Evolutionary conservation across 768 basidiomycete genomes (phyloP), one percentile per base, ranked within the genome.

Genomic region (Auriscalpium vulgare): DNA sequence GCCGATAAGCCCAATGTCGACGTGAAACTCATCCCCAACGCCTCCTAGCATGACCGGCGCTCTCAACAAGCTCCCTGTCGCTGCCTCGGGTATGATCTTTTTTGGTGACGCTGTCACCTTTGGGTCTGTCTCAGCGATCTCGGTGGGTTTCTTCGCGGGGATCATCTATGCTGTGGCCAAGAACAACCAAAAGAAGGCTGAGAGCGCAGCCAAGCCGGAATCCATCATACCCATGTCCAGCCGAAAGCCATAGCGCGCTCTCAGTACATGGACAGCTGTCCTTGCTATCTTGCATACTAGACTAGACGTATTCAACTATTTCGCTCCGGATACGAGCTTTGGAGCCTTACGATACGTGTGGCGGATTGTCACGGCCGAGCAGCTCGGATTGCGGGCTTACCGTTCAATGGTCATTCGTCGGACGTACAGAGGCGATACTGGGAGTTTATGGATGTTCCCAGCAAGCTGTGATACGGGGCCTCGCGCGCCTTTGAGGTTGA

Each of bases 11-110:
- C 21, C 29, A 2, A 29, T 29, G 29, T 29, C 2, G 29, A 29
- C 7, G 29, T 5, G 4, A 29, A 29, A 29, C 29, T 29, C 29
- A 29, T 21, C 21, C 29, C 4, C 23, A 29, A 29, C 13, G 61
- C 43, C 29, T 21, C 47, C 9, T 61, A 92, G 88, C 62, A 98
- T 98, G 95, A 93, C 97, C 54, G 95, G 95, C 10, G 95, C 95
- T 0, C 71, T 98, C 63, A 98, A 98, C 75, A 98, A 98, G 75
- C 78, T 99, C 17, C 97, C 97, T 38, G 93, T 99, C 49, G 97
- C 97, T 8, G 95, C 93, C 13, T 97, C 94, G n/a, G 97, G 97
- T 21, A 91, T 99, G 87, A 70, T 99, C 58, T 97, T 97, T 74
- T 97, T 97, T 67, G 93, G 92, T 45, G 95, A 99, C 69, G 72